Evolutionary conservation across 73 alveolate genomes (phyloP), one percentile per base, ranked within the genome.

Genomic region (Paramecium octaurelia): DNA sequence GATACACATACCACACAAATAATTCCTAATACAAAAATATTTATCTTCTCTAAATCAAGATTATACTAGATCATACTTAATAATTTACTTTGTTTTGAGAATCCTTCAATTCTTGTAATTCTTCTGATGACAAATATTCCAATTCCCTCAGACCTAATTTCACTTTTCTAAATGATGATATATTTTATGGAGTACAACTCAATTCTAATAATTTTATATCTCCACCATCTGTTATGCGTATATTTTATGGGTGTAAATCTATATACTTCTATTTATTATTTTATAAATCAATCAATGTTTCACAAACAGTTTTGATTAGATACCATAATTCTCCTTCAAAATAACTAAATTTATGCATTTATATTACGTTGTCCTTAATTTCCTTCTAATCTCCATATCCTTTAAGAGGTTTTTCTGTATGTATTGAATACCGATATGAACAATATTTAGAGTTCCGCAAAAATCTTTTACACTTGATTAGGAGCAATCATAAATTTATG

Each of bases 91-190:
- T 34, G 14, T 11, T 31, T 64, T 64, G 31, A 54, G 69, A 8
- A 2, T 64, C 84, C 44, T 27, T 44, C 24, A 80, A 35, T 42
- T 38, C 27, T 23, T 44, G 8, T 24, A 80, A 12, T 80, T 80
- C 31, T 80, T 80, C 91, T 3, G 91, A 64, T 44, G 91, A 43
- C n/a, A 80, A 46, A 80, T 80, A 80, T 80, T 80, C 91, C 16
- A 80, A 27, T 23, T 40, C 46, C 31, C 91, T 80, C 3, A 43
- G 34, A 44, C 75, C 70, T 12, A 44, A 24, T 80, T 46, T 31
- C 23, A 80, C 75, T 80, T 80, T 80, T 44, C 57, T 42, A 44
- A 48, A 46, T 80, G 76, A 34, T 20, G 57, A 18, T 35, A 43
- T 80, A 24, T 42, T 27, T 38, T 80, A 20, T 18, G 91, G 75